Base-by-base conservation (phyloP, 2,329 filamentous ascomycete genomes). In the Botrytis byssoidea region DNA sequence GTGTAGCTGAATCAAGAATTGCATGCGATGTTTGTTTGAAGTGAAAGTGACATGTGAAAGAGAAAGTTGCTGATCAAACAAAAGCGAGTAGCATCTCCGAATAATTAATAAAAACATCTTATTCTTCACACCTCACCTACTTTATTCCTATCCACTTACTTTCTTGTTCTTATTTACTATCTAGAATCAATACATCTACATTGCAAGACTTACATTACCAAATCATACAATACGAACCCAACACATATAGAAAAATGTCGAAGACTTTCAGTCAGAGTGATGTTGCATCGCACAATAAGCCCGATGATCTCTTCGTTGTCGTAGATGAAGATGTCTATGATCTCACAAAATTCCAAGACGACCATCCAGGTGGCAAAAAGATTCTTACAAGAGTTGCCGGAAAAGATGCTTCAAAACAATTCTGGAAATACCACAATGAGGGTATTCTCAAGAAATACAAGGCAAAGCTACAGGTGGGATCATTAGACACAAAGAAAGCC, bases 281-380 rank as follows among this genome's bases (percentile, higher is more conserved):
- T 82, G 95, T 99, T 76, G 91, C 95, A 82, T 90, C 92, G 84
- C 95, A 98, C 84, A 97, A 94, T 87, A 97, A 95, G 85, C 84
- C 91, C 64, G 90, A 94, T 81, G 91, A 91, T 82, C 87, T 98
- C 75, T 98, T 91, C 89, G 93, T 98, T 81, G 89, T 97, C 77
- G 90, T 98, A 78, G 95, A 98, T 78, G 92, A 95, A 80, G 95
- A 98, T 83, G 95, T 98, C 78, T 98, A 97, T 83, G 95, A 99
- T 82, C 83, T 98, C 79, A 97, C 94, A 79, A 94, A 91, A 81
- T 95, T 95, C 83, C 92, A 93, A 82, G 91, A 95, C 75, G 92
- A 95, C 77, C 93, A 95, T 83, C 93, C 93, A 82, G 78, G 79
- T 40, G 81, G 81, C 42, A 81, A 81, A 76, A 82, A 81, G 75